Conservation (phyloP, 768 basidiomycete genomes). For the Tylopilus sp. region DNA sequence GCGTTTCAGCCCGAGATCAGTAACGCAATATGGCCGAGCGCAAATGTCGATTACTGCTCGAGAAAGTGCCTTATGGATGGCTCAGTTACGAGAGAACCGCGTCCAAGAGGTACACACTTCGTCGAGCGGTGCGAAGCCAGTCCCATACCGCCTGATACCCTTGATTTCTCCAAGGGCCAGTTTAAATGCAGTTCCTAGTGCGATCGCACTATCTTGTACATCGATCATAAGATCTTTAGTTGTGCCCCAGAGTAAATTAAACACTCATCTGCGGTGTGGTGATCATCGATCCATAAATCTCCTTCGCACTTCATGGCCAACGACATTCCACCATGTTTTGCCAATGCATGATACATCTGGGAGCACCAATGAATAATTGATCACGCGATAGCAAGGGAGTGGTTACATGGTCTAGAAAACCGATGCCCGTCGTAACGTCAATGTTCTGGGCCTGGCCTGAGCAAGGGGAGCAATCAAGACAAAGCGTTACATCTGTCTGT, state of each 20-base stretch:
- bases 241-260: constrained; percentile 11
- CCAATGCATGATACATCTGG: constrained; percentile 97
- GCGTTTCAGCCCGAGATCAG: constrained; percentile 80
- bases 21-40: constrained; percentile 93
- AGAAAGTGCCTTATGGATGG: constrained; percentile 72
- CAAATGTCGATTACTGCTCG: constrained; percentile 98
- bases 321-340: constrained; percentile 95
- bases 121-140: constrained; percentile 94
- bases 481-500: constrained; percentile 74
- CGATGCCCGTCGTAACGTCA: constrained; percentile 88
- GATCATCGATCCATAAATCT: constrained; percentile 97
- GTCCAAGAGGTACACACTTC: constrained; percentile 53
- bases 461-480: constrained; percentile 76
- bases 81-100: not conserved
- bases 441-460: constrained; percentile 66
- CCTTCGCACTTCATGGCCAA: constrained; percentile 89
- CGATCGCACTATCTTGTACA: constrained; percentile 85
- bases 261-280: constrained; percentile 95
- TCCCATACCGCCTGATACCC: constrained; percentile 93
- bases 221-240: constrained; percentile 4
- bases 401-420: constrained; percentile 94
- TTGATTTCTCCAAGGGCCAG: constrained; percentile 90
- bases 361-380: constrained; percentile 2
- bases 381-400: not conserved
- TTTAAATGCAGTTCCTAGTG: constrained; percentile 88